Evolutionary conservation across 768 basidiomycete species (phyloP).

Genomic region (Boletellus sp.): DNA sequence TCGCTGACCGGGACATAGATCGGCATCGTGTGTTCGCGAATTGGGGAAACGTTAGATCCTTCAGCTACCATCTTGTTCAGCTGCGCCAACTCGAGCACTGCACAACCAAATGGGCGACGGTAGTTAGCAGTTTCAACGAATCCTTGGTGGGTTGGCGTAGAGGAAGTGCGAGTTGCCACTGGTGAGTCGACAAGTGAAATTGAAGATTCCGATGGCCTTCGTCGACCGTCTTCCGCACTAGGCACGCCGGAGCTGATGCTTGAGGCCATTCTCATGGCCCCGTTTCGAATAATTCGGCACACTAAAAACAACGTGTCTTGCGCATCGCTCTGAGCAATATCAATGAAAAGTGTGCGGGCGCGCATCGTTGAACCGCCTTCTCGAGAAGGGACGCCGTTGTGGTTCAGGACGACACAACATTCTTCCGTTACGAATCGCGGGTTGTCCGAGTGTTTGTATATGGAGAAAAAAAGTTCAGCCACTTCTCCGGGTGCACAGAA

Average conservation of each 20-base stretch:
- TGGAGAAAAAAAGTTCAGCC: constrained; percentile 88
- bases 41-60: constrained; percentile 55
- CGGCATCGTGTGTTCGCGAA: constrained; percentile 80
- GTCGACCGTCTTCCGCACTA: constrained; percentile 36
- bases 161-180: constrained; percentile 12
- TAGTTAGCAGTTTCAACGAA: constrained; percentile 46
- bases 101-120: constrained; percentile 93
- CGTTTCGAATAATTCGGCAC: constrained; percentile 86
- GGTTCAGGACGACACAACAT: constrained; percentile 83
- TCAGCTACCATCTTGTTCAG: constrained; percentile 66
- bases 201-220: constrained; percentile 56
- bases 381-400: constrained; percentile 83
- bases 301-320: constrained; percentile 86
- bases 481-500: constrained; percentile 89
- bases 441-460: constrained; percentile 76
- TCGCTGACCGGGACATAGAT: constrained; percentile 85
- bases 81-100: constrained; percentile 82
- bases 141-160: constrained; percentile 26
- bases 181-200: constrained; percentile 36
- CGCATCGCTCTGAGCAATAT: constrained; percentile 83
- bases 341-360: constrained; percentile 85
- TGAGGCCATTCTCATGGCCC: constrained; percentile 71
- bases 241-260: constrained; percentile 47
- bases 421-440: constrained; percentile 91
- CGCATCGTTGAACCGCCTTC: constrained; percentile 57